A percentile compares a stretch with the other conserved stretches of the same genome.
Conservation (phyloP, 2,329 filamentous ascomycete genomes). For the Hymenotorrendiella dingleyae region DNA sequence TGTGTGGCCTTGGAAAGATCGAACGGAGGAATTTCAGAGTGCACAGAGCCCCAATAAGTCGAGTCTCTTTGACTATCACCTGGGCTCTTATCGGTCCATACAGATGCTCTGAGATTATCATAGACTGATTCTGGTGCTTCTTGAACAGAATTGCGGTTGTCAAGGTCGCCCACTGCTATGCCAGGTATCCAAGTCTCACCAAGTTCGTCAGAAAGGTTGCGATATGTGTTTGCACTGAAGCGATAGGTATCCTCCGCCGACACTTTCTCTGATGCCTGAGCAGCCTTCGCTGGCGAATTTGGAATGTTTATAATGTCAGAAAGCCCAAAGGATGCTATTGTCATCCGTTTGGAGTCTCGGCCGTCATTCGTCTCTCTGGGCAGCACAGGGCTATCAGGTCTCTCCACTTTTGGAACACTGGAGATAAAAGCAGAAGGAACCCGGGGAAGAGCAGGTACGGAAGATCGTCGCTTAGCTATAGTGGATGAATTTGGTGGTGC, state of each 20-base stretch:
- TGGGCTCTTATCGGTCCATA: slow-evolving; percentile 27
- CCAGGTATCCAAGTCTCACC: slow-evolving; percentile 36
- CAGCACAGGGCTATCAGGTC: slow-evolving; percentile 15
- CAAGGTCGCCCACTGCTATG: slow-evolving; percentile 17
- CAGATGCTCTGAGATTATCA: slow-evolving; percentile 32
- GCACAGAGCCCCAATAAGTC: slow-evolving; percentile 44
- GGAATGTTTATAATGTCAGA: slow-evolving; percentile 4
- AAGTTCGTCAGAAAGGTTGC: slow-evolving; percentile 31
- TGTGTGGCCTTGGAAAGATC: slow-evolving; percentile 38
- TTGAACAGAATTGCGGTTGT: slow-evolving; percentile 8
- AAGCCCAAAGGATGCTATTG: slow-evolving; percentile 20
- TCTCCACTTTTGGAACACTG: no score
- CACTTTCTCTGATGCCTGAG: neutral
- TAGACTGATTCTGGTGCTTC: slow-evolving; percentile 10
- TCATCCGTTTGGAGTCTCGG: slow-evolving; percentile 25
- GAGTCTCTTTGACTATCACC: slow-evolving; percentile 35
- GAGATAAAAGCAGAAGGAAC: slow-evolving; percentile 23
- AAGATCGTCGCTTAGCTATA: slow-evolving; percentile 33
- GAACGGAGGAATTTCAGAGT: slow-evolving; percentile 42
- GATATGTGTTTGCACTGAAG: slow-evolving; percentile 31
- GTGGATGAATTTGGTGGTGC: slow-evolving; percentile 28
- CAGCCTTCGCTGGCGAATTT: slow-evolving; percentile 5
- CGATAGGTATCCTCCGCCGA: slow-evolving; percentile 14
- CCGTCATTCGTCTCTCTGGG: slow-evolving; percentile 23
- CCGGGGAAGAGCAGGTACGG: slow-evolving; percentile 40